These are phyloP conservation scores for Vaccinium myrtillus DNA, from an alignment of 148 eudicot species.

Conservation along the genomic window DNA sequence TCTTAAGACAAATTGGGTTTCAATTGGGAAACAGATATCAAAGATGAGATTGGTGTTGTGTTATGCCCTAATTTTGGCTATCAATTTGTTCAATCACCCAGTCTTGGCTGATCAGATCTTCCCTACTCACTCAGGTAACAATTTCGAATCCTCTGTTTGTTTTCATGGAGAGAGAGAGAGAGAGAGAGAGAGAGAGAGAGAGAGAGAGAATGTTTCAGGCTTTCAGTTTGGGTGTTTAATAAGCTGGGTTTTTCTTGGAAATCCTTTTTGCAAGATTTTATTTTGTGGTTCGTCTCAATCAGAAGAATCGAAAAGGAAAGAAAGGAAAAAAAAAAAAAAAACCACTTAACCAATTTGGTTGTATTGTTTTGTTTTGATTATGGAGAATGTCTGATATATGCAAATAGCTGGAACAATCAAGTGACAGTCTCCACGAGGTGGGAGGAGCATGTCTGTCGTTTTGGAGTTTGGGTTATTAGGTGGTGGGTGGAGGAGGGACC, in stretches of 20 bases:
- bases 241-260: not conserved
- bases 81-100: conserved; percentile 28
- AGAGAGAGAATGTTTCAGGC: not conserved
- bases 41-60: conserved; percentile 28
- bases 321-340: not conserved
- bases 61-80: conserved; percentile 19
- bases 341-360: not conserved
- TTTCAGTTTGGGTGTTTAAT: not conserved
- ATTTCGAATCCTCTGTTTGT: not conserved
- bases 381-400: not conserved
- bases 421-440: not conserved
- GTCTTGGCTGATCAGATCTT: conserved; percentile 57
- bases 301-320: not conserved
- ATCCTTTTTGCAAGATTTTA: not conserved
- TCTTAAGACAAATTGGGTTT: conserved; percentile 12
- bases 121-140: conserved; percentile 54
- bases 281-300: not conserved
- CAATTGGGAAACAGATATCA: not conserved
- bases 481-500: not conserved
- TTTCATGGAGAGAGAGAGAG: not conserved
- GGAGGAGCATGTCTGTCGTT: not conserved
- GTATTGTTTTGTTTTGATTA: not conserved
- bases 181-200: too few species aligned
- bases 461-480: not conserved
- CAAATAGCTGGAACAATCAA: not conserved